phyloP scores from a whole-genome alignment of 2,329 filamentous ascomycete genomes.

The Myrmaecium sp. region DNA sequence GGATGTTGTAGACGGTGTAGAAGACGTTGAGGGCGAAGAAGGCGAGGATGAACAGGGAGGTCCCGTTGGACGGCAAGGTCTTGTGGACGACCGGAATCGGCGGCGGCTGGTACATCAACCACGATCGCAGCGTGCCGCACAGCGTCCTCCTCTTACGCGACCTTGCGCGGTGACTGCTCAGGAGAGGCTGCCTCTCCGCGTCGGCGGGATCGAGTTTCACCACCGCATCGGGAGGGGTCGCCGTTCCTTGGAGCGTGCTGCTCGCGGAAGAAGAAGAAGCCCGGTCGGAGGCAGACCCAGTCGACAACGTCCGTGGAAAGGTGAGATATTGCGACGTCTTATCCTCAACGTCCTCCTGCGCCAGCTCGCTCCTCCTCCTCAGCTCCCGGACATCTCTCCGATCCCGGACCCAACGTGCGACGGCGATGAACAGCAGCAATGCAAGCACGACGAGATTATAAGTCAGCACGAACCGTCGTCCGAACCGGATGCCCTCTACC shows the following conservation, averaged over 20 bases:
- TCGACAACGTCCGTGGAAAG: too few species aligned
- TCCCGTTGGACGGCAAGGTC: constrained; percentile 38
- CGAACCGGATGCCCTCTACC: constrained; percentile 21
- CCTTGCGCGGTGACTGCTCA: constrained; percentile 7
- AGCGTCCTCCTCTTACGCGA: constrained; percentile 6
- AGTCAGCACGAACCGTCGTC: constrained; percentile 18
- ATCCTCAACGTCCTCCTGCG: constrained; percentile 1
- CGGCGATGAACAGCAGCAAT: constrained; percentile 19
- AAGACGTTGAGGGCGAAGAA: constrained; percentile 41
- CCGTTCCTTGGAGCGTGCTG: constrained; percentile 19
- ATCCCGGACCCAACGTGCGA: constrained; percentile 17
- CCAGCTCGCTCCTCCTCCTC: constrained; percentile 4
- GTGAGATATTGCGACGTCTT: too few species aligned
- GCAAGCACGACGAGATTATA: constrained; percentile 24
- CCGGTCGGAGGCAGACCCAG: constrained; percentile 2
- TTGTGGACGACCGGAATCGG: constrained; percentile 41
- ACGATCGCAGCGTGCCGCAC: constrained; percentile 12
- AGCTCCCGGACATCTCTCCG: constrained; percentile 4
- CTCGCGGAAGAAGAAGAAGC: constrained; percentile 21
- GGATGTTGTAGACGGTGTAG: constrained; percentile 37
- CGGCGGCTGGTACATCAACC: constrained; percentile 39
- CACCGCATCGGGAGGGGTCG: constrained; percentile 15
- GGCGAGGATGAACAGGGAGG: constrained; percentile 32
- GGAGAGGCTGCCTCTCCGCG: constrained; percentile 18
- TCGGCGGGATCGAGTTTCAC: constrained; percentile 5